Evolutionary conservation across 768 basidiomycete genomes (phyloP).

Genomic region (Lactifluus piperatus): DNA sequence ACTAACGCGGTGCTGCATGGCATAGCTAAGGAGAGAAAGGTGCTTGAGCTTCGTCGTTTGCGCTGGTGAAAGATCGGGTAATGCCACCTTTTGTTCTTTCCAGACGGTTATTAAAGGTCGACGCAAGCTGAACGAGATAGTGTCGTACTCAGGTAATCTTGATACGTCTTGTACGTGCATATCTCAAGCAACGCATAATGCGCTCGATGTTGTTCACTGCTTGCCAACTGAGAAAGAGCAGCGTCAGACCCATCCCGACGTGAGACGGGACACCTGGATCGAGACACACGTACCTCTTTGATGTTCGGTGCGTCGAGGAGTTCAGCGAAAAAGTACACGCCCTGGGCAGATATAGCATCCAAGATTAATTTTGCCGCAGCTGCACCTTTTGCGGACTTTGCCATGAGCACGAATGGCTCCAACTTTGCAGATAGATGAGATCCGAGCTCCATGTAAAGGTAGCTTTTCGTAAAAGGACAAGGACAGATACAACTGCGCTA

Average conservation of each 20-base stretch:
- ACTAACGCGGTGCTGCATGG: conserved; percentile 66
- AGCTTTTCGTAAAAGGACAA: too few relatives aligned
- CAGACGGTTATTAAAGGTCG: not conserved
- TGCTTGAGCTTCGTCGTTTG: conserved; percentile 89
- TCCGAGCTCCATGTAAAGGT: conserved; percentile 47
- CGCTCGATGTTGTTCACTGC: conserved; percentile 52
- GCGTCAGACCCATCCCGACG: not conserved
- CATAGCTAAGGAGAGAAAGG: conserved; percentile 82
- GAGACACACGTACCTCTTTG: conserved; percentile 53
- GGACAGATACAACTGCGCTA: too few relatives aligned
- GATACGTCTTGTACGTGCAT: conserved; percentile 85
- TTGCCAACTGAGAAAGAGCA: conserved; percentile 46
- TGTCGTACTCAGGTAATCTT: conserved; percentile 66
- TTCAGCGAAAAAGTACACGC: conserved; percentile 89
- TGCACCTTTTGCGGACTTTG: conserved; percentile 85
- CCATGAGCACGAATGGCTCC: conserved; percentile 88
- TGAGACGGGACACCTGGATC: not conserved
- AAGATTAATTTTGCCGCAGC: conserved; percentile 84
- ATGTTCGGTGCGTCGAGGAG: conserved; percentile 76
- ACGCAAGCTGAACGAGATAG: not conserved
- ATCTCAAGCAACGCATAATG: conserved; percentile 64
- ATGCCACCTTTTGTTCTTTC: conserved; percentile 53
- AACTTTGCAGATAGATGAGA: conserved; percentile 58
- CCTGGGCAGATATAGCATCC: conserved; percentile 81
- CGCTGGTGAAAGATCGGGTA: conserved; percentile 59